Evolutionary conservation across 768 basidiomycete genomes (phyloP).

Genomic region (Auriscalpium microsporum): DNA sequence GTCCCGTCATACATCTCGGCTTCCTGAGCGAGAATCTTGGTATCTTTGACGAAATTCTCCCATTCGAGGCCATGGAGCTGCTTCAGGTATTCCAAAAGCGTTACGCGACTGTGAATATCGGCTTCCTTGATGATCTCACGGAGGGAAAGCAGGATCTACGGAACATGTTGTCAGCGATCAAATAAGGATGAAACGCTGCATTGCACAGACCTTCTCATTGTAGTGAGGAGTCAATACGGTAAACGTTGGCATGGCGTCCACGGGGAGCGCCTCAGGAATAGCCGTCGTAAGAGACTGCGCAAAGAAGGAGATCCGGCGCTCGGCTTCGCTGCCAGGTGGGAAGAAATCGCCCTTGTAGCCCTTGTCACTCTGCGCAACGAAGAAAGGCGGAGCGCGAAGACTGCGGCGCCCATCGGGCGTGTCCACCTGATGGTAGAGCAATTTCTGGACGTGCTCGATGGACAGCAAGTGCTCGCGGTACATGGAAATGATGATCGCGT

Average conservation of each 20-base stretch:
- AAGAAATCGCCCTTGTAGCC: constrained; percentile 84
- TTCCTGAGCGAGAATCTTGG: constrained; percentile 97
- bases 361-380: constrained; percentile 91
- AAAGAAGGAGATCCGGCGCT: constrained; percentile 97
- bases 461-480: constrained; percentile 98
- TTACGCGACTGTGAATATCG: constrained; percentile 94
- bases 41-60: constrained; percentile 99
- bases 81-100: constrained; percentile 95
- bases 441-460: constrained; percentile 97
- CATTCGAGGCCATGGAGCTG: constrained; percentile 97
- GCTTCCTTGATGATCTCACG: constrained; percentile 99
- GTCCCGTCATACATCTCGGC: constrained; percentile 76
- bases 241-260: constrained; percentile 99
- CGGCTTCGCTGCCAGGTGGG: constrained; percentile 90
- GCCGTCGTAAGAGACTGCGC: constrained; percentile 95
- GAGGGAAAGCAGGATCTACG: constrained; percentile 83
- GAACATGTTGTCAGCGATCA: background rate
- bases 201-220: constrained; percentile 74
- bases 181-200: background rate
- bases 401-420: constrained; percentile 81
- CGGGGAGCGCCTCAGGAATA: constrained; percentile 86
- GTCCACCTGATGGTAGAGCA: constrained; percentile 96
- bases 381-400: constrained; percentile 93
- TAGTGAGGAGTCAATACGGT: constrained; percentile 98
- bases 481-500: constrained; percentile 99